phyloP scores from a whole-genome alignment of 2,329 filamentous ascomycete species.

The Truncatella angustata region DNA sequence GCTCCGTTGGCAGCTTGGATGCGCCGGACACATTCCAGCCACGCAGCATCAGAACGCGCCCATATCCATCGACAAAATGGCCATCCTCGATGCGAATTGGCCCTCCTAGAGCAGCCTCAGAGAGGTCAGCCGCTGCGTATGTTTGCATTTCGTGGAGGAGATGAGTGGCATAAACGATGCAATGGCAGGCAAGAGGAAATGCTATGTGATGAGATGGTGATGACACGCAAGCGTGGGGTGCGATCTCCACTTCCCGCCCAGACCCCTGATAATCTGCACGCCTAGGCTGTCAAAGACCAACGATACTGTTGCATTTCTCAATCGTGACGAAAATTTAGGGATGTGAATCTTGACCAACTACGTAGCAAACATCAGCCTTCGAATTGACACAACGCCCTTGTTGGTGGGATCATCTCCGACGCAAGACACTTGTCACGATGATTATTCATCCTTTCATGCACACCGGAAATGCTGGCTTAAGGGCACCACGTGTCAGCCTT shows the following conservation, averaged over 20 bases:
- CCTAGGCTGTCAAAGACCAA: too few species aligned
- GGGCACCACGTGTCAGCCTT: too few species aligned
- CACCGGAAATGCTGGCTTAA: too few species aligned
- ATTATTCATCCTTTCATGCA: too few species aligned
- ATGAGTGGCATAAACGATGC: not conserved
- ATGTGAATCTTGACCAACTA: too few species aligned
- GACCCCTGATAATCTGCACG: too few species aligned
- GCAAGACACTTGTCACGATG: too few species aligned
- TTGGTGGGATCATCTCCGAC: too few species aligned
- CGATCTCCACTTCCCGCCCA: conserved; percentile 2
- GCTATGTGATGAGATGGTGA: not conserved
- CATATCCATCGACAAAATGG: conserved; percentile 33
- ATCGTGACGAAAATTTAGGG: too few species aligned
- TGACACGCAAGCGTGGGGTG: not conserved
- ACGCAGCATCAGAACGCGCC: conserved; percentile 37
- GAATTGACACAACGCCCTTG: too few species aligned
- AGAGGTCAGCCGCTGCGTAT: conserved; percentile 31
- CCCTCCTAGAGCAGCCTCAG: conserved; percentile 32
- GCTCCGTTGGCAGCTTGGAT: conserved; percentile 37
- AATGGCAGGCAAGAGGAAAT: not conserved
- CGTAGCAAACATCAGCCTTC: too few species aligned
- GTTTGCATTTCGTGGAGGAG: not conserved
- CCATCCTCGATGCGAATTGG: conserved; percentile 26
- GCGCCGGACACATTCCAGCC: conserved; percentile 40
- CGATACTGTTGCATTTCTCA: too few species aligned